A percentile compares a stretch with the other conserved stretches of the same genome.
These are phyloP conservation scores for Seiridium unicorne DNA, from an alignment of 2,329 filamentous ascomycete species.

Conservation along the genomic window DNA sequence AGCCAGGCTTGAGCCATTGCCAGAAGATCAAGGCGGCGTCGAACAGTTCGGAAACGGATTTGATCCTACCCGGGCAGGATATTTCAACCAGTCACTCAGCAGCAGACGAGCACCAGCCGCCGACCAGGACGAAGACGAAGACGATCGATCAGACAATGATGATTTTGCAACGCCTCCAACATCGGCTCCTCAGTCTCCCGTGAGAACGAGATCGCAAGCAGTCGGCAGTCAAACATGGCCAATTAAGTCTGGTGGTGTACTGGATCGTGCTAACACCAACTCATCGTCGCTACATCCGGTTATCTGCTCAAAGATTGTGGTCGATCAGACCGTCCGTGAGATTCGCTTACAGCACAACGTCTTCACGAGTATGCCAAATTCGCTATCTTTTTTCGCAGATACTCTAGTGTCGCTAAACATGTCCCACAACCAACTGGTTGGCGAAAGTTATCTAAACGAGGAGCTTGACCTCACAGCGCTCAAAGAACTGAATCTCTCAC, in stretches of 20 bases:
- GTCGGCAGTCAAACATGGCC: constrained; percentile 49
- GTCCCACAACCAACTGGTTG: constrained; percentile 70
- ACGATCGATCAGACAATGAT: constrained; percentile 49
- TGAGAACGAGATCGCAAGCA: constrained; percentile 47
- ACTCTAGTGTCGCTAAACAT: constrained; percentile 72
- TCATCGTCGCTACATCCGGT: constrained; percentile 59
- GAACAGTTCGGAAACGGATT: constrained; percentile 24
- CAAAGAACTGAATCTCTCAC: constrained; percentile 72
- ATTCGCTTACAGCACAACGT: constrained; percentile 77
- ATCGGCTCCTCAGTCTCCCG: constrained; percentile 49
- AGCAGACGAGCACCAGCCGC: neutral
- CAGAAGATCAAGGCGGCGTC: constrained; percentile 19
- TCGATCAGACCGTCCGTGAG: constrained; percentile 49
- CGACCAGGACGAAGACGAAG: constrained; percentile 35
- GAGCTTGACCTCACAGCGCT: constrained; percentile 70
- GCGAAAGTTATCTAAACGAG: constrained; percentile 63
- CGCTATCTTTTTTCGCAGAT: constrained; percentile 68
- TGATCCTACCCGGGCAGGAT: constrained; percentile 20
- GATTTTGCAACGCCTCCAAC: constrained; percentile 59
- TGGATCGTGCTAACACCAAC: constrained; percentile 69
- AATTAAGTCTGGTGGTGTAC: constrained; percentile 57
- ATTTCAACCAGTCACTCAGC: constrained; percentile 24
- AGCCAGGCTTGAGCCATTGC: constrained; percentile 61
- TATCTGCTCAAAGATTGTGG: constrained; percentile 53
- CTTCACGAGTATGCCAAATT: constrained; percentile 67